Percentiles rank a stretch among this genome's conserved stretches.
phyloP scores from a whole-genome alignment of 148 eudicot species.

The Vaccinium myrtillus region DNA sequence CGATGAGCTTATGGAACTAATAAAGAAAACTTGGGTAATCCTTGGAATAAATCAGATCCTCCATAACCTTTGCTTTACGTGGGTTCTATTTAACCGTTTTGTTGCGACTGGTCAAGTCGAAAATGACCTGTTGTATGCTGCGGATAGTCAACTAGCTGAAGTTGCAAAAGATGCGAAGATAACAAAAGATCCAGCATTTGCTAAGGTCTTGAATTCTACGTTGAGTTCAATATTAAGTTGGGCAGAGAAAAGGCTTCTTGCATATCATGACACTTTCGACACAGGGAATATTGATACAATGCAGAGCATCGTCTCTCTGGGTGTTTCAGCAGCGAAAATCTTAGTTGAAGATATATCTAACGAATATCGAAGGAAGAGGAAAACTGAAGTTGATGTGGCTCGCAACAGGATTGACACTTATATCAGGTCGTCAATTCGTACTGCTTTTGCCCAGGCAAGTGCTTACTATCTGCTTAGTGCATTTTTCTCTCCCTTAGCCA shows the following conservation, averaged over 20 bases:
- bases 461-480: not conserved
- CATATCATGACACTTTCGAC: constrained; percentile 96
- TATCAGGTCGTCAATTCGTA: constrained; percentile 95
- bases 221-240: constrained; percentile 92
- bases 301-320: constrained; percentile 82
- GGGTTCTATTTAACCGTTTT: constrained; percentile 90
- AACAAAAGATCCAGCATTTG: constrained; percentile 74
- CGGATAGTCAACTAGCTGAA: constrained; percentile 84
- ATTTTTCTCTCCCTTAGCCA: not conserved
- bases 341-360: constrained; percentile 96
- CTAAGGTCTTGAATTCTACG: constrained; percentile 77
- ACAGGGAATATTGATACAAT: constrained; percentile 71
- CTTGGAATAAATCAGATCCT: constrained; percentile 86
- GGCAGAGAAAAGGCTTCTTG: constrained; percentile 95
- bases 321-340: constrained; percentile 81
- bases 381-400: constrained; percentile 90
- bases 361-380: constrained; percentile 89
- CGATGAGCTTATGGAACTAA: constrained; percentile 91
- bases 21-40: constrained; percentile 89
- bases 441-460: constrained; percentile 99
- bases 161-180: constrained; percentile 94
- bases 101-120: constrained; percentile 90
- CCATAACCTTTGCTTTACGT: constrained; percentile 87
- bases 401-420: constrained; percentile 92
- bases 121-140: constrained; percentile 77